These are phyloP conservation scores for Myrica gale DNA, from an alignment of 306 rosid species.

Conservation along the genomic window DNA sequence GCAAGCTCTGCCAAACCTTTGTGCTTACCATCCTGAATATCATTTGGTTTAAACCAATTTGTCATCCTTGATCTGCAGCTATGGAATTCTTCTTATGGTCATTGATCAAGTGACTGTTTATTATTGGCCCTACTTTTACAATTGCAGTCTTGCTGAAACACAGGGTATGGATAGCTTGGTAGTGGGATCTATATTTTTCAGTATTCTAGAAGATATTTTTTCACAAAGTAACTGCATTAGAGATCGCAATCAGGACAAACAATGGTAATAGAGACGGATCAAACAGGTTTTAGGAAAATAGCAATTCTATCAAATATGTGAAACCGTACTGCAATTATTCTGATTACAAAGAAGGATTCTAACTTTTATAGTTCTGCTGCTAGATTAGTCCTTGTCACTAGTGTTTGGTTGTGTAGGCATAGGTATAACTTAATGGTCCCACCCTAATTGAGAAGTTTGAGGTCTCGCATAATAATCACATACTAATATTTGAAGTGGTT, in stretches of 20 bases:
- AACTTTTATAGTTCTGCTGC: background rate
- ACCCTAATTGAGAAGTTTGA: background rate
- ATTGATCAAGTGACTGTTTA: background rate
- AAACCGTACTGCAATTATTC: background rate
- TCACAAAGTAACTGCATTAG: background rate
- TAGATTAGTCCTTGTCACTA: background rate
- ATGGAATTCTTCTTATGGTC: background rate
- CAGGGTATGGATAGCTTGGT: background rate
- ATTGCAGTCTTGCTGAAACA: background rate
- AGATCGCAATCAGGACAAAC: background rate
- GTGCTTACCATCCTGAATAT: background rate
- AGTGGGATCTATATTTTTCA: background rate
- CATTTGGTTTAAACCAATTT: background rate
- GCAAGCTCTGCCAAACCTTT: background rate
- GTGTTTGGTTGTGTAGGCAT: background rate
- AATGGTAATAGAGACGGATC: background rate
- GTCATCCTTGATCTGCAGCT: background rate
- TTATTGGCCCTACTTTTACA: background rate
- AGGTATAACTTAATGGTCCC: background rate
- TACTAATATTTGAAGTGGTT: background rate
- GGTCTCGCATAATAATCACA: background rate
- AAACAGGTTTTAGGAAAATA: background rate
- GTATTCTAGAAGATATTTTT: background rate
- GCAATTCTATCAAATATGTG: background rate
- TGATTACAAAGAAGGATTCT: background rate